phyloP scores from a whole-genome alignment of 805 yeast genomes.

The Cyberlindnera veronae region DNA sequence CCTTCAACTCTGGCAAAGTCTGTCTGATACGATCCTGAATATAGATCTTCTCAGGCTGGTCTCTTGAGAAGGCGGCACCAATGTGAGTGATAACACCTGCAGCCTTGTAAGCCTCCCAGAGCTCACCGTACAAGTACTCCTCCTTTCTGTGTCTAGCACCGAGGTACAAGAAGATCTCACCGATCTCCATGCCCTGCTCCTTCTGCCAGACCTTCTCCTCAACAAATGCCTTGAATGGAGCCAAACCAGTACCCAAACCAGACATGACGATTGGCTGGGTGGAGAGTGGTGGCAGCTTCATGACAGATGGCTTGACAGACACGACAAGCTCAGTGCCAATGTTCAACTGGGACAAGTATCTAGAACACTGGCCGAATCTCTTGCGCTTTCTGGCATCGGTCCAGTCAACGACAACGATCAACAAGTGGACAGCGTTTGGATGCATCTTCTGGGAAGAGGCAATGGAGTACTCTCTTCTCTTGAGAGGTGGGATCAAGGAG shows the following conservation, averaged over 20 bases:
- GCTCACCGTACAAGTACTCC: constrained; percentile 93
- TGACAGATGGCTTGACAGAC: constrained; percentile 92
- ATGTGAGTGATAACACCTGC: constrained; percentile 91
- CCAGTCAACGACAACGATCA: constrained; percentile 97
- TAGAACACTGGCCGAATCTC: constrained; percentile 93
- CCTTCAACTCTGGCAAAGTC: constrained; percentile 65
- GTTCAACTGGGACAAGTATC: constrained; percentile 73
- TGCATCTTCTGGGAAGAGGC: constrained; percentile 94
- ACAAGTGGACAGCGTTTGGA: constrained; percentile 84
- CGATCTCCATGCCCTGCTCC: constrained; percentile 84
- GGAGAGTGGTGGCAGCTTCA: constrained; percentile 88
- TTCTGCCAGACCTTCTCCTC: constrained; percentile 95
- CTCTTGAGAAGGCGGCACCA: constrained; percentile 98
- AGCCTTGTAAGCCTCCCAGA: constrained; percentile 94
- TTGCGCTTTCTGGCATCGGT: constrained; percentile 77
- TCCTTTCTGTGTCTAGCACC: constrained; percentile 96
- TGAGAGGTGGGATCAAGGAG: constrained; percentile 74
- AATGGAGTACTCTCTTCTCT: constrained; percentile 96
- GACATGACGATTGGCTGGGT: constrained; percentile 93
- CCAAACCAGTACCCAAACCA: constrained; percentile 96
- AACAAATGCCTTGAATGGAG: constrained; percentile 96
- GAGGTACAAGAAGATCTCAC: constrained; percentile 80
- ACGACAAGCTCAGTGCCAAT: constrained; percentile 88
- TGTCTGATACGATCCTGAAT: constrained; percentile 92
- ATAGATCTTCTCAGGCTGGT: constrained; percentile 90